phyloP scores from a whole-genome alignment of 805 yeast genomes.

The Kuraishia molischiana region DNA sequence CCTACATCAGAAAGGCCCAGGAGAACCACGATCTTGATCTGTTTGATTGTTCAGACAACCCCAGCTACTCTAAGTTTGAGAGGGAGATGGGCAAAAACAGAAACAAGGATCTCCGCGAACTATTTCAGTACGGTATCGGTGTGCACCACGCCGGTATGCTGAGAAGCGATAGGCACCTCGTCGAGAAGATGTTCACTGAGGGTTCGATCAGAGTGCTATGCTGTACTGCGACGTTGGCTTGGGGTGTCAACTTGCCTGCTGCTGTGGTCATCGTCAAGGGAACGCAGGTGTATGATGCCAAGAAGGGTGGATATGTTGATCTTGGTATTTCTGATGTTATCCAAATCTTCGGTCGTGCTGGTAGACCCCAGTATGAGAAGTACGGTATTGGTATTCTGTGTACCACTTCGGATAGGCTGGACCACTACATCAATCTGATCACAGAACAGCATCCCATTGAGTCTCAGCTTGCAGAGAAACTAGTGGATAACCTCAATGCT shows the following conservation, averaged over 20 bases:
- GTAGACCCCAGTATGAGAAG: constrained; percentile 93
- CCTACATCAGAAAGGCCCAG: constrained; percentile 59
- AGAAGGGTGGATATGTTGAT: constrained; percentile 90
- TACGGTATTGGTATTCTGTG: constrained; percentile 89
- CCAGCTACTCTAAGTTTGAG: constrained; percentile 31
- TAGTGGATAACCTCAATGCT: constrained; percentile 91
- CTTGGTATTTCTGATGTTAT: constrained; percentile 94
- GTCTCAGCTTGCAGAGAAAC: constrained; percentile 63
- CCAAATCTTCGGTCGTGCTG: constrained; percentile 98
- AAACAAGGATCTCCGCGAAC: constrained; percentile 71
- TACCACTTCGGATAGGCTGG: constrained; percentile 72
- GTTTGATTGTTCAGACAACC: constrained; percentile 47
- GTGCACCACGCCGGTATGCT: constrained; percentile 97
- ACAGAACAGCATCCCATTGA: constrained; percentile 97
- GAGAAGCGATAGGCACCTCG: constrained; percentile 78
- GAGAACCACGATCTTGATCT: constrained; percentile 43
- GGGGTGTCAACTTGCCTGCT: constrained; percentile 99
- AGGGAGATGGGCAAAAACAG: constrained; percentile 64
- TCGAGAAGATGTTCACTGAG: constrained; percentile 75
- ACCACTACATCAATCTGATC: constrained; percentile 79
- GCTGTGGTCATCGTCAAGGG: constrained; percentile 96
- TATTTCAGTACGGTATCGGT: constrained; percentile 79
- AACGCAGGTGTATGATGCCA: constrained; percentile 90
- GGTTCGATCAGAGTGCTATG: constrained; percentile 87
- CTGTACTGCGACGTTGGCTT: constrained; percentile 96